Conservation (phyloP, 768 basidiomycete genomes). For the Arthromyces matolae region DNA sequence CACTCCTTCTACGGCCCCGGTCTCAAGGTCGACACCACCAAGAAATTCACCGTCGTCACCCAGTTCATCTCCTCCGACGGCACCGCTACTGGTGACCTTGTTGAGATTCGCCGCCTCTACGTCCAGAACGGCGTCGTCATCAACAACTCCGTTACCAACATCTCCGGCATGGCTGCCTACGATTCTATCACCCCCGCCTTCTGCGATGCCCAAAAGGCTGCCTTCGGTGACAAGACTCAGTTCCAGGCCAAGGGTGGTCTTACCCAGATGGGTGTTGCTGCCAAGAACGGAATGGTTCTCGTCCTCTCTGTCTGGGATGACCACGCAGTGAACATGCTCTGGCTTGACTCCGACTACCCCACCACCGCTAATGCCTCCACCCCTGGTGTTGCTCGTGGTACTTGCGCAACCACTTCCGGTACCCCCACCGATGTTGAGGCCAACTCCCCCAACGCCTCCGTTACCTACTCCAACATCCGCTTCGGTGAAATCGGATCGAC, state of each 20-base stretch:
- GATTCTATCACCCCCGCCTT: slow-evolving; percentile 6
- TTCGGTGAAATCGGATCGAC: slow-evolving; percentile 9
- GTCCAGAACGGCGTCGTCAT: slow-evolving; percentile 3
- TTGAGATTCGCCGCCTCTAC: slow-evolving; percentile 35
- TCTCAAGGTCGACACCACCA: slow-evolving; percentile 45
- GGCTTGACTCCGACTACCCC: slow-evolving; percentile 31
- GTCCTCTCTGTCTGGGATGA: slow-evolving; percentile 42
- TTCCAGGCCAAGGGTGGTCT: slow-evolving; percentile 42
- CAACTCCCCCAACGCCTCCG: slow-evolving; percentile 20
- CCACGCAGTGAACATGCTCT: slow-evolving; percentile 29
- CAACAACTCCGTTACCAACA: slow-evolving; percentile 18
- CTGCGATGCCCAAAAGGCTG: slow-evolving; percentile 33
- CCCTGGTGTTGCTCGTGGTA: slow-evolving; percentile 28
- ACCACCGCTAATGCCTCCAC: slow-evolving; percentile 13
- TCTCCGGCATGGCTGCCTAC: slow-evolving; percentile 39
- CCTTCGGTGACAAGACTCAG: slow-evolving; percentile 41
- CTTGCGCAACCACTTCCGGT: slow-evolving; percentile 37
- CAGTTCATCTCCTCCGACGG: slow-evolving; percentile 51
- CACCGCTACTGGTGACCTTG: slow-evolving; percentile 43
- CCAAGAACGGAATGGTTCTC: slow-evolving; percentile 40
- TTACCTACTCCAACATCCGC: slow-evolving; percentile 34
- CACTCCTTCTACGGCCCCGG: slow-evolving; percentile 44
- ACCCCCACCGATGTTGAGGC: slow-evolving; percentile 33
- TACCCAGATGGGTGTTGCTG: slow-evolving; percentile 29
- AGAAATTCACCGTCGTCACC: slow-evolving; percentile 53